These are phyloP conservation scores for Setaria italica DNA, from an alignment of 202 grass and related monocot genomes.

Conservation along the genomic window DNA sequence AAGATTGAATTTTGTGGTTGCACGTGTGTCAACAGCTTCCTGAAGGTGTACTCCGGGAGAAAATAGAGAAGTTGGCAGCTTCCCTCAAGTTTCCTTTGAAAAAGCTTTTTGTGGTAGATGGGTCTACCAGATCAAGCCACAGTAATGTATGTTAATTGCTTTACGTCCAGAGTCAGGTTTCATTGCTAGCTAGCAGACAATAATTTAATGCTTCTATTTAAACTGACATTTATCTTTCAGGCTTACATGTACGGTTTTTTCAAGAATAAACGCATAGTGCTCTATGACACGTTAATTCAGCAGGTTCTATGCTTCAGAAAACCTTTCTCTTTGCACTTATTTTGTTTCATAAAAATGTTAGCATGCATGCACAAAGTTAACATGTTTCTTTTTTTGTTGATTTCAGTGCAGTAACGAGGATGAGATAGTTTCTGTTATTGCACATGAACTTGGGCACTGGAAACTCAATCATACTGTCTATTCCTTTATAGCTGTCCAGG, in stretches of 20 bases:
- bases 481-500: constrained; percentile 94
- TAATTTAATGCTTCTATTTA: constrained; percentile 22
- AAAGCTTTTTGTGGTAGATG: constrained; percentile 98
- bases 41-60: constrained; percentile 87
- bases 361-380: constrained; percentile 28
- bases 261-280: constrained; percentile 99
- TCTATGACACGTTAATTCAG: constrained; percentile 98
- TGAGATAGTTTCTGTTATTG: constrained; percentile 98
- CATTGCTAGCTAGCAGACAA: constrained; percentile 20
- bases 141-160: constrained; percentile 77
- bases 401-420: constrained; percentile 90
- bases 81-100: constrained; percentile 98
- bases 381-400: not conserved
- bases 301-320: constrained; percentile 62
- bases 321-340: not conserved
- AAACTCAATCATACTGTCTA: constrained; percentile 95
- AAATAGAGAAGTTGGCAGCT: constrained; percentile 95
- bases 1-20: constrained; percentile 35
- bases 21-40: constrained; percentile 81
- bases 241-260: constrained; percentile 99
- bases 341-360: constrained; percentile 21
- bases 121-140: constrained; percentile 97
- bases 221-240: constrained; percentile 59
- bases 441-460: constrained; percentile 99
- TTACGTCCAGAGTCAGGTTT: not conserved